A percentile compares a stretch with the other conserved stretches of the same genome.
Evolutionary conservation across 2,329 filamentous ascomycete species (phyloP).

Genomic region (Xylaria sp.): DNA sequence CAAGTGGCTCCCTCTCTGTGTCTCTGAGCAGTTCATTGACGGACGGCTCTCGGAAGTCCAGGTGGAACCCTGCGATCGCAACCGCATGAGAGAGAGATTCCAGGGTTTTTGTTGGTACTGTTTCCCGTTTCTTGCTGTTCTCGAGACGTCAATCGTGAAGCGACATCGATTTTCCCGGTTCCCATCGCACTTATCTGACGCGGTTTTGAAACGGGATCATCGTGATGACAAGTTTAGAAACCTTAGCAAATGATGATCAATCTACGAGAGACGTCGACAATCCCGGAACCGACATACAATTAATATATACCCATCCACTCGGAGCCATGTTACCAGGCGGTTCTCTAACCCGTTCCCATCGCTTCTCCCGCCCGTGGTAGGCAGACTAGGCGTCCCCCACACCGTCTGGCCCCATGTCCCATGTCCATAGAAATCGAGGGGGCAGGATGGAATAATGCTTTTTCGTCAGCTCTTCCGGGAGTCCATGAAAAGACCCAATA

Average conservation of each 20-base stretch:
- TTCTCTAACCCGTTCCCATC: conserved; percentile 39
- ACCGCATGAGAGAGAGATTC: conserved; percentile 6
- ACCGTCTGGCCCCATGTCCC: conserved; percentile 22
- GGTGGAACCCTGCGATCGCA: conserved; percentile 1
- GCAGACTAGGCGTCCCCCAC: conserved; percentile 18
- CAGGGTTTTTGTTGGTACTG: not conserved
- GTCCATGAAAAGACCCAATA: conserved; percentile 23
- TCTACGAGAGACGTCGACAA: conserved; percentile 35
- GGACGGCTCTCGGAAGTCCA: not conserved
- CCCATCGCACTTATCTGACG: conserved; percentile 22
- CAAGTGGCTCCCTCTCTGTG: not conserved
- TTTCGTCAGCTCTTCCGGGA: conserved; percentile 21
- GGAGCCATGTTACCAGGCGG: conserved; percentile 41
- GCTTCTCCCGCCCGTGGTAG: conserved; percentile 33
- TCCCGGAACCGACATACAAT: conserved; percentile 40
- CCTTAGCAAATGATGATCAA: conserved; percentile 42
- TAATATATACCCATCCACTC: conserved; percentile 47
- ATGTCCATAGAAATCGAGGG: conserved; percentile 25
- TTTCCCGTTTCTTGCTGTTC: conserved; percentile 13
- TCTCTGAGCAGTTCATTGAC: not conserved
- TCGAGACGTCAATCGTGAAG: conserved; percentile 5
- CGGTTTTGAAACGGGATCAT: conserved; percentile 32
- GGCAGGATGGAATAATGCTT: conserved; percentile 15
- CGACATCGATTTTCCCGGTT: conserved; percentile 6
- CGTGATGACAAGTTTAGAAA: conserved; percentile 12